phyloP scores from a whole-genome alignment of 805 yeast species.

The Suhomyces xylopsoci region DNA sequence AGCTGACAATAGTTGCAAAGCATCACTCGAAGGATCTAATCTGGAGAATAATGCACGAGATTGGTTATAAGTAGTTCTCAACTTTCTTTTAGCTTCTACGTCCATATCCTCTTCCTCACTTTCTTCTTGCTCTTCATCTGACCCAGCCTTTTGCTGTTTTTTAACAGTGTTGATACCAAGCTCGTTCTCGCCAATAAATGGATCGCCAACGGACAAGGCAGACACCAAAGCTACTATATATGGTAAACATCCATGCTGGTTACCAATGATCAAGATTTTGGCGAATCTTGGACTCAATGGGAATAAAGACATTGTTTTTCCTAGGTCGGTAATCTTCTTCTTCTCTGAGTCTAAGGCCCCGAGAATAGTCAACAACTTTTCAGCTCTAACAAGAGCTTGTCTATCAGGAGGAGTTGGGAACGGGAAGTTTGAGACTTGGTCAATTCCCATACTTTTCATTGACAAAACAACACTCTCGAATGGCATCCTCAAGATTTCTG shows the following conservation, averaged over 20 bases:
- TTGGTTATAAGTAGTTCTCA: constrained; percentile 52
- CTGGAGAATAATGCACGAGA: constrained; percentile 60
- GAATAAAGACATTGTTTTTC: constrained; percentile 81
- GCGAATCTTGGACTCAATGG: constrained; percentile 94
- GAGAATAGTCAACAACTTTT: constrained; percentile 59
- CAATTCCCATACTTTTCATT: constrained; percentile 97
- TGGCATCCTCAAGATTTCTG: constrained; percentile 94
- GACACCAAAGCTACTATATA: constrained; percentile 91
- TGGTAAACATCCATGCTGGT: constrained; percentile 81
- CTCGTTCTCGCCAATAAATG: constrained; percentile 74
- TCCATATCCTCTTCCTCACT: constrained; percentile 37
- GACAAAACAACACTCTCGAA: constrained; percentile 92
- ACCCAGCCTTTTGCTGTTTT: constrained; percentile 15
- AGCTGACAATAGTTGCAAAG: constrained; percentile 68
- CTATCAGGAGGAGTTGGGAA: constrained; percentile 92
- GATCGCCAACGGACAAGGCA: constrained; percentile 90
- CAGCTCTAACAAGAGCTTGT: constrained; percentile 57
- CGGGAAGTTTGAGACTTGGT: constrained; percentile 85
- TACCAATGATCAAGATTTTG: constrained; percentile 82
- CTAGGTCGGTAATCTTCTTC: constrained; percentile 67
- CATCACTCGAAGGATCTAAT: constrained; percentile 75
- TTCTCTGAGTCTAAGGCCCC: constrained; percentile 69
- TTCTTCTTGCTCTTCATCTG: constrained; percentile 24
- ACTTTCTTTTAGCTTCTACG: constrained; percentile 35
- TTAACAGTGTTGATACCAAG: constrained; percentile 46